Conservation (phyloP, 148 eudicot genomes). For the Rhododendron griersonianum region DNA sequence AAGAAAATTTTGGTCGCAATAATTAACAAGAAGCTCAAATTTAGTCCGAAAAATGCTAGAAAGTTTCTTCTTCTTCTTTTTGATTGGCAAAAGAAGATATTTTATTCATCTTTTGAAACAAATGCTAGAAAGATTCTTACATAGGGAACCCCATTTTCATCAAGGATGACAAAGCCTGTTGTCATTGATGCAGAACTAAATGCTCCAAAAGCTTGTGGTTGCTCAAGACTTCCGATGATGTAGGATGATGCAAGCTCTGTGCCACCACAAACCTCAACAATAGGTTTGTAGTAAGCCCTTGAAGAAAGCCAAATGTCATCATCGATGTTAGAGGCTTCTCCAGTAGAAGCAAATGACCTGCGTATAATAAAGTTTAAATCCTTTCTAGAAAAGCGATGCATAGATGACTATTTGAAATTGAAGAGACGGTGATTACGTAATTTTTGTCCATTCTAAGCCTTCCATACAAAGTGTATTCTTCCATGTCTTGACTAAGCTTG, state of each 20-base stretch:
- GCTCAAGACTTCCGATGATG: conserved; percentile 59
- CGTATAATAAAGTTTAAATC: neutral
- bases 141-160: conserved; percentile 71
- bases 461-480: conserved; percentile 75
- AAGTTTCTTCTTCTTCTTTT: neutral
- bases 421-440: conserved; percentile 39
- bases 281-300: conserved; percentile 68
- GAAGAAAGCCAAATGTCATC: conserved; percentile 99
- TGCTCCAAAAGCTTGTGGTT: conserved; percentile 91
- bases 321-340: conserved; percentile 88
- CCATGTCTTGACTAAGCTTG: conserved; percentile 96
- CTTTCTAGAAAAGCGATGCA: neutral
- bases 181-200: conserved; percentile 76
- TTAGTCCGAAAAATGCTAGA: conserved; percentile 1
- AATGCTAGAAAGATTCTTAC: conserved; percentile 35
- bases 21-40: neutral
- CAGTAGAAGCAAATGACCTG: conserved; percentile 72
- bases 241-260: conserved; percentile 85
- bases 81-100: neutral
- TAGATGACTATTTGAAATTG: neutral
- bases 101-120: neutral
- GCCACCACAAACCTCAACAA: conserved; percentile 92
- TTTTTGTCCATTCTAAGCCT: conserved; percentile 83
- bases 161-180: conserved; percentile 66
- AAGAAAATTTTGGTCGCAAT: neutral